Percentiles rank a stretch among this genome's conserved stretches.
These are phyloP conservation scores for Gremmenia infestans DNA, from an alignment of 2,329 filamentous ascomycete species.

Conservation along the genomic window DNA sequence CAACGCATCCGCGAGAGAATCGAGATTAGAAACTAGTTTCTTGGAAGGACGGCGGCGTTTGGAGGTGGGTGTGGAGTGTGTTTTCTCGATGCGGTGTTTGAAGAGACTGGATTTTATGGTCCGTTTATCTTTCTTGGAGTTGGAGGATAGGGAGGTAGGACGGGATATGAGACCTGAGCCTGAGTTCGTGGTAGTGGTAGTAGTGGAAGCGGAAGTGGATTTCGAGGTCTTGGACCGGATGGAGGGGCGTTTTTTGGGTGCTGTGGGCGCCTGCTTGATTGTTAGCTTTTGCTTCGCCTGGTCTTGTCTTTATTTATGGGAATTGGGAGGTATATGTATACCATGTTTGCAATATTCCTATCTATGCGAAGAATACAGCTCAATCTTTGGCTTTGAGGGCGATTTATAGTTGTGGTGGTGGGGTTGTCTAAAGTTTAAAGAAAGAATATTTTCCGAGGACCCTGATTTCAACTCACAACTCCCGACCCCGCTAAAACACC, in stretches of 20 bases:
- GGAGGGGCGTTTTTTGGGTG: slow-evolving; percentile 49
- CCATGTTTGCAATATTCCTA: slow-evolving; percentile 11
- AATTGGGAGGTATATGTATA: slow-evolving; percentile 1
- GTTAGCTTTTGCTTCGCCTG: slow-evolving; percentile 25
- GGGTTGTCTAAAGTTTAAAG: slow-evolving; percentile 8
- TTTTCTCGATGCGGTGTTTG: slow-evolving; percentile 68
- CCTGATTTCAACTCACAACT: slow-evolving; percentile 8
- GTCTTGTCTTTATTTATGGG: no score
- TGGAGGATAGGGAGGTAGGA: slow-evolving; percentile 59
- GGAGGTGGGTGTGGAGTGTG: slow-evolving; percentile 42
- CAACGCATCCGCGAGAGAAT: slow-evolving; percentile 73
- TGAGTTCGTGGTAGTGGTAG: slow-evolving; percentile 39
- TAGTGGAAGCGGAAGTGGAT: slow-evolving; percentile 26
- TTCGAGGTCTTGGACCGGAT: slow-evolving; percentile 51
- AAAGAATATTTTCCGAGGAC: slow-evolving; percentile 6
- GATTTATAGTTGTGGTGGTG: background rate
- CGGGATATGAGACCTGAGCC: slow-evolving; percentile 35
- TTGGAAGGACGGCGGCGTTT: slow-evolving; percentile 66
- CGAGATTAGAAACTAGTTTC: slow-evolving; percentile 72
- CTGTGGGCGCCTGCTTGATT: slow-evolving; percentile 35
- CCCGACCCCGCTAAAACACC: slow-evolving; percentile 6
- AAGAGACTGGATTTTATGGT: slow-evolving; percentile 77
- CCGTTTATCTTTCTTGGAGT: slow-evolving; percentile 82
- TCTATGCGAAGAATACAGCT: background rate
- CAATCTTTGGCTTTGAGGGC: background rate